phyloP scores from a whole-genome alignment of 2,329 filamentous ascomycete genomes.

The Aspergillus oerlinghausenensis region DNA sequence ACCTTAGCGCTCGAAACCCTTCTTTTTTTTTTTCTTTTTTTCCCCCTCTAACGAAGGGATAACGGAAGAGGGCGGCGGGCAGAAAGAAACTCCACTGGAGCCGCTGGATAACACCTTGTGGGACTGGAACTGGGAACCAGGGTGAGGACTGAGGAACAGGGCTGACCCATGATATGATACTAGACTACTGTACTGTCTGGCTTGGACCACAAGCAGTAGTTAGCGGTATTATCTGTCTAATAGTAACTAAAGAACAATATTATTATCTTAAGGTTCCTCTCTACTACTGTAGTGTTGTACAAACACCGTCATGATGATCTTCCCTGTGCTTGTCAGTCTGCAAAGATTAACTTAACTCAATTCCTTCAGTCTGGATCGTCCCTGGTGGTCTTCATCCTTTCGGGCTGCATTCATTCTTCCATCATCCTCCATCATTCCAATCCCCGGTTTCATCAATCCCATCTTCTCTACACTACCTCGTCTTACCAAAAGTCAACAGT shows the following conservation, averaged over 20 bases:
- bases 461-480: slow-evolving; percentile 10
- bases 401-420: slow-evolving; percentile 1
- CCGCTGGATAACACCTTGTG: neutral
- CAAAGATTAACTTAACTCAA: neutral
- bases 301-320: neutral
- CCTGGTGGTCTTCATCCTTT: neutral
- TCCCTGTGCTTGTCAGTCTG: neutral
- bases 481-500: slow-evolving; percentile 4
- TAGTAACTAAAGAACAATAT: too few relatives aligned
- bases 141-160: too few relatives aligned
- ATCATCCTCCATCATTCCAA: slow-evolving; percentile 2
- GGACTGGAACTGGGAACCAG: neutral
- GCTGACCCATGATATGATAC: too few relatives aligned
- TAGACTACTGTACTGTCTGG: too few relatives aligned
- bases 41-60: neutral
- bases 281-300: neutral
- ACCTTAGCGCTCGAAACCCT: neutral
- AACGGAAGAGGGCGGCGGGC: neutral
- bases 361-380: too few relatives aligned
- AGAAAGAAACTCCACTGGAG: neutral
- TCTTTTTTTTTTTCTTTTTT: too few relatives aligned
- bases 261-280: too few relatives aligned
- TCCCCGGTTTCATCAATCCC: neutral
- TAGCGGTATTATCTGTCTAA: too few relatives aligned
- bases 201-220: too few relatives aligned